Percentiles rank a stretch among this genome's conserved stretches.
Evolutionary conservation across 768 basidiomycete genomes (phyloP).

Genomic region (Amanita polypyramis): DNA sequence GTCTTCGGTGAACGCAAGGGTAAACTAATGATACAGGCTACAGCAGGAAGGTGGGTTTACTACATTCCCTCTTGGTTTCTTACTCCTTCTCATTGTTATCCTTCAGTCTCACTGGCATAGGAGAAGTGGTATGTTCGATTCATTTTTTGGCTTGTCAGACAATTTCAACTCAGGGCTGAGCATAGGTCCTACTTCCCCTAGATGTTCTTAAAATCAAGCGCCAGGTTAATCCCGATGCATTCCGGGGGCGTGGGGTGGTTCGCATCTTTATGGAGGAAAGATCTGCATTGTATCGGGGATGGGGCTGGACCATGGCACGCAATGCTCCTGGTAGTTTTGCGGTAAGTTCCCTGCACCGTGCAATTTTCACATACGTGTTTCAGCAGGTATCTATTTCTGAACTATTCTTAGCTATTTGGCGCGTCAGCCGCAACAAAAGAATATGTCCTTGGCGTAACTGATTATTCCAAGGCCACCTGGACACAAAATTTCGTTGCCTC

Average conservation of each 20-base stretch:
- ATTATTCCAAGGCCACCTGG: slow-evolving; percentile 96
- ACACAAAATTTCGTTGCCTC: slow-evolving; percentile 95
- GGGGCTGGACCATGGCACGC: slow-evolving; percentile 98
- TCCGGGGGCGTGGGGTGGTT: slow-evolving; percentile 86
- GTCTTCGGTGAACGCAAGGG: slow-evolving; percentile 91
- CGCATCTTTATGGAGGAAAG: slow-evolving; percentile 91
- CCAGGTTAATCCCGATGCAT: slow-evolving; percentile 96
- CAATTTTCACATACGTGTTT: not conserved
- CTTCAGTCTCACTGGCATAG: slow-evolving; percentile 65
- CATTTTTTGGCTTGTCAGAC: not conserved
- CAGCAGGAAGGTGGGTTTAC: slow-evolving; percentile 71
- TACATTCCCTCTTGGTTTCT: not conserved
- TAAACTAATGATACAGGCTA: slow-evolving; percentile 91
- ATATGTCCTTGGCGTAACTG: slow-evolving; percentile 77
- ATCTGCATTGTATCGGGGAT: slow-evolving; percentile 86
- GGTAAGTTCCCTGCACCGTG: slow-evolving; percentile 33
- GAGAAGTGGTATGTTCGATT: slow-evolving; percentile 71
- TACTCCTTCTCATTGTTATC: not conserved
- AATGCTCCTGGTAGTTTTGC: slow-evolving; percentile 96
- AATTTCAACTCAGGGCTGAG: slow-evolving; percentile 2
- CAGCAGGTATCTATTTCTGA: not conserved
- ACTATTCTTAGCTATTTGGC: slow-evolving; percentile 73
- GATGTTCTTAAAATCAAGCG: slow-evolving; percentile 98
- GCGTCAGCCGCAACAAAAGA: slow-evolving; percentile 94
- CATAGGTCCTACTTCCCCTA: slow-evolving; percentile 81